These are phyloP conservation scores for Akebia trifoliata DNA, from an alignment of 164 flowering plant species.

Conservation along the genomic window DNA sequence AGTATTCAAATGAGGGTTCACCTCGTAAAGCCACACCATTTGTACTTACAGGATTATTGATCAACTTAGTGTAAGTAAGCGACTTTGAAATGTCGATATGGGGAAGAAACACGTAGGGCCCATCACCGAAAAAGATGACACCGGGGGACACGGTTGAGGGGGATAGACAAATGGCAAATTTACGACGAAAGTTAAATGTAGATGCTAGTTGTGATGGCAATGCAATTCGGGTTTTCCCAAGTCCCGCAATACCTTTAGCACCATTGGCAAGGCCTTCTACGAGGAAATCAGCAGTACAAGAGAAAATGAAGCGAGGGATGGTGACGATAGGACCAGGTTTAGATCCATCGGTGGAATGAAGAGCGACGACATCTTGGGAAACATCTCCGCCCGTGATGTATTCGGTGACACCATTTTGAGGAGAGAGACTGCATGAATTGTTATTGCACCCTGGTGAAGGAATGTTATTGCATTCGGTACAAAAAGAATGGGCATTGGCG, in stretches of 20 bases:
- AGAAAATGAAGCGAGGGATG: slow-evolving; percentile 22
- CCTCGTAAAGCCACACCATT: neutral
- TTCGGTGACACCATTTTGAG: slow-evolving; percentile 18
- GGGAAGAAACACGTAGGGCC: slow-evolving; percentile 30
- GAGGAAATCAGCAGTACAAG: slow-evolving; percentile 19
- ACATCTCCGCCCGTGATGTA: slow-evolving; percentile 13
- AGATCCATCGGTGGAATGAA: slow-evolving; percentile 26
- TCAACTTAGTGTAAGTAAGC: slow-evolving; percentile 28
- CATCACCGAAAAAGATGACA: slow-evolving; percentile 35
- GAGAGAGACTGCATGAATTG: slow-evolving; percentile 22
- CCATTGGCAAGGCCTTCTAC: slow-evolving; percentile 30
- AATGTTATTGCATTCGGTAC: no score
- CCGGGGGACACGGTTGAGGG: slow-evolving; percentile 18
- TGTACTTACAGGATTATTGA: slow-evolving; percentile 21
- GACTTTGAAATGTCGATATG: slow-evolving; percentile 14
- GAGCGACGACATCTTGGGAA: slow-evolving; percentile 14
- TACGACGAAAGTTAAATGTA: slow-evolving; percentile 21
- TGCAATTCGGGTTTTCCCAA: slow-evolving; percentile 20
- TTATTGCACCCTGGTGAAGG: slow-evolving; percentile 24
- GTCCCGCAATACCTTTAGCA: slow-evolving; percentile 27
- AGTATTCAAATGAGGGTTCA: slow-evolving; percentile 21
- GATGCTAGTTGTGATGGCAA: slow-evolving; percentile 27
- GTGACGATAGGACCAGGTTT: slow-evolving; percentile 19
- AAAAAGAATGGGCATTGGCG: slow-evolving; percentile 14
- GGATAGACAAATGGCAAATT: slow-evolving; percentile 32